Evolutionary conservation across 352 stramenopile genomes (phyloP), one percentile per base, ranked within the genome.

Genomic region (Discostella stelligera): DNA sequence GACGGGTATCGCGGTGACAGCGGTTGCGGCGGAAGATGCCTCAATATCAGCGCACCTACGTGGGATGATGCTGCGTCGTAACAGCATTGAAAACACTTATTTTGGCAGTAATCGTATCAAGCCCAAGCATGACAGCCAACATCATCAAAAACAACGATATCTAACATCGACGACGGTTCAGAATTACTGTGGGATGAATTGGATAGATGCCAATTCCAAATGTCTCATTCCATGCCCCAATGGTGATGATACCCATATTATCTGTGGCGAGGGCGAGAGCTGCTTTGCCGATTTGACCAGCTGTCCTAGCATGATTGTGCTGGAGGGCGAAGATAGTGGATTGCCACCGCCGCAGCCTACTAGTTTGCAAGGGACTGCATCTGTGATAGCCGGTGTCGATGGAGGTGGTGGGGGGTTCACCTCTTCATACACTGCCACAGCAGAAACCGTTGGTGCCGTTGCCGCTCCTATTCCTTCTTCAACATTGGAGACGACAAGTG

Each of bases 131-230:
- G 23, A 37, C 23, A 74, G 3, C 7, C 18, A 59, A 30, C 27
- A 60, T 50, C 49, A 18, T 21, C 25, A 18, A 68, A 1, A 65
- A 65, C 3, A 32, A 53, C 37, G 14, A 9, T 9, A 20, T 3
- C 23, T 27, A 7, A 20, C 11, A 30, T 53, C 41, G 32, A 44
- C 25, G 16, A 67, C 54, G 41, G 68, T 79, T 13, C 59, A 83
- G 39, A 76, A 77, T 30, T 83, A 83, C 65, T 84, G 77, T 39
- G 77, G 77, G 10, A 66, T 16, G n/a, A 54, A 65, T 54, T 84
- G 70, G 70, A 39, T 0, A 8, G 58, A 71, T 2, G 70, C 77
- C 60, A 84, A 84, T 55, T 64, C 27, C 0, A 55, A 64, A 44
- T 84, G 77, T 27, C 48, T 27, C 2, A 52, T 32, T 3, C 56